These are phyloP conservation scores for Trichoderma brevicompactum DNA, from an alignment of 2,329 filamentous ascomycete species.

Conservation along the genomic window DNA sequence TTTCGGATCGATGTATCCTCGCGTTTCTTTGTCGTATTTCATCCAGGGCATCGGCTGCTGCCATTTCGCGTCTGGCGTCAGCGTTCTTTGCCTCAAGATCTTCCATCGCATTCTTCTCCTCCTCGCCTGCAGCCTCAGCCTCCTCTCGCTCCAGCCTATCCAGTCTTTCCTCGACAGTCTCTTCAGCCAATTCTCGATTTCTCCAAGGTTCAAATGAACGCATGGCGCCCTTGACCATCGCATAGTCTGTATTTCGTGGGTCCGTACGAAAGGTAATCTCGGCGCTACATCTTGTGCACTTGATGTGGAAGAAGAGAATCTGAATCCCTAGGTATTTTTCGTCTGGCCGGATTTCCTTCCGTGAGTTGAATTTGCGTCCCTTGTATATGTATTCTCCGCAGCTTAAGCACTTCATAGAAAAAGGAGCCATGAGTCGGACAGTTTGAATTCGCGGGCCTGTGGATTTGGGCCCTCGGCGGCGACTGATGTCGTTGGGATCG, in stretches of 20 bases:
- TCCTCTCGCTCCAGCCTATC: constrained; percentile 82
- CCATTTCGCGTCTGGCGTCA: constrained; percentile 95
- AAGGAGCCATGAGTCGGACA: constrained; percentile 76
- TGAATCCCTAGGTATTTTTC: constrained; percentile 88
- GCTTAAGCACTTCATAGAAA: constrained; percentile 50
- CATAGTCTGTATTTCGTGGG: constrained; percentile 93
- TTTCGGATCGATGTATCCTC: constrained; percentile 74
- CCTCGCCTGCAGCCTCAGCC: constrained; percentile 62
- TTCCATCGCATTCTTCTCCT: constrained; percentile 89
- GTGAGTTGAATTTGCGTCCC: constrained; percentile 91
- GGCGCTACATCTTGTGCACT: constrained; percentile 81
- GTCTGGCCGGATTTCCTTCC: constrained; percentile 86
- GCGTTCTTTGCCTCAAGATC: constrained; percentile 92
- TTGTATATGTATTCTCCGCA: constrained; percentile 84
- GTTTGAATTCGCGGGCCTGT: constrained; percentile 81
- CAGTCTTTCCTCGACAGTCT: constrained; percentile 85
- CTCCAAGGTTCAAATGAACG: constrained; percentile 95
- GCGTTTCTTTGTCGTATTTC: constrained; percentile 94
- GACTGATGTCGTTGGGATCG: constrained; percentile 79
- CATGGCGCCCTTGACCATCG: constrained; percentile 78
- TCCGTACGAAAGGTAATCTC: constrained; percentile 96
- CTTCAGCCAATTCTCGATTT: constrained; percentile 62
- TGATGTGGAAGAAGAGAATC: constrained; percentile 81
- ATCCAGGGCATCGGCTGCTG: constrained; percentile 91
- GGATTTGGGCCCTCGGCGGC: constrained; percentile 70